Base-by-base conservation (phyloP, 495 filamentous ascomycete genomes). In the Amphirosellinia nigrospora region DNA sequence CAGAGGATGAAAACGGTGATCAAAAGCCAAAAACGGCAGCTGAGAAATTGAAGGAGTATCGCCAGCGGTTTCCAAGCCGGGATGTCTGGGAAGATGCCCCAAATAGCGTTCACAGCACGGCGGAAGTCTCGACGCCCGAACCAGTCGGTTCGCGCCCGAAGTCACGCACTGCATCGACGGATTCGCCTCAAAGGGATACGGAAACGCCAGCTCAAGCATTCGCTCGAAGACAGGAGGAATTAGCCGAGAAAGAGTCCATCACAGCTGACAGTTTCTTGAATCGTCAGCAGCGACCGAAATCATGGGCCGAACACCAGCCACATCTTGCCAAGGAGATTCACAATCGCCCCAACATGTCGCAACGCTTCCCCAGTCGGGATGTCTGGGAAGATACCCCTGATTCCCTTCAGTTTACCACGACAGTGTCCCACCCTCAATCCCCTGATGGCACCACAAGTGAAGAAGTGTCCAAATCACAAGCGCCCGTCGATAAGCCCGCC, bases 51-150 rank as follows among this genome's bases (percentile, higher is more conserved):
- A 83, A 86, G 28, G 83, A 86, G 6, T 48, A 87, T 69, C 87
- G 88, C 76, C 92, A 93, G 59, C 88, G 91, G 56, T 99, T 99
- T 81, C 96, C 96, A 0, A 97, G 94, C 78, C 89, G 91, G 71
- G 96, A 99, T 77, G 88, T 98, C 45, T 99, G 96, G 96, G 96
- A 99, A 78, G 96, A 99, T 80, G 92, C 94, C 0, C 96, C 96
- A 4, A 92, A 91, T 80, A 95, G 92, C 81, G 83, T 93, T 56
- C 90, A 94, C 73, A 89, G 93, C 68, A 89, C 92, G 38, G 89
- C 96, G 23, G 94, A 91, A 66, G 94, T 99, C 15, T 90, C 92
- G 7, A 94, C 91, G 0, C 94, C 95, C 3, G 91, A 97, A 66
- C 72, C 86, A 9, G 75, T 81, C 0, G 86, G 87, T 41, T 77